These are phyloP conservation scores for Kodamaea suecica DNA, from an alignment of 1,139 yeast genomes.

Conservation along the genomic window DNA sequence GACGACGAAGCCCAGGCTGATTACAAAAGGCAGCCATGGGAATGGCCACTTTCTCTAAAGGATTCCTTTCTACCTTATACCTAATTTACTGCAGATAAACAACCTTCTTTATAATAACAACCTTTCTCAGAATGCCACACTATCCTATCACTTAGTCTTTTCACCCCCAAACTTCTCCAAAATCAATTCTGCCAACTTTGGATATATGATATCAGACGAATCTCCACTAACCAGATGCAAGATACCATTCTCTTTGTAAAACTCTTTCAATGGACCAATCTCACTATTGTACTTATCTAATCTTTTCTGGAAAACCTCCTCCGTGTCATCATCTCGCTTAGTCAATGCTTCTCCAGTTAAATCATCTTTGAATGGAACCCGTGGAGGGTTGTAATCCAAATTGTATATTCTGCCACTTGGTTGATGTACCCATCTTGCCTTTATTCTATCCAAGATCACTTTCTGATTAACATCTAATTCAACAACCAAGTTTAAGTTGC, in stretches of 20 bases:
- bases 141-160: no score
- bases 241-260: conserved; percentile 52
- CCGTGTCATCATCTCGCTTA: conserved; percentile 79
- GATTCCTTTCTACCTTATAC: no score
- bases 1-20: no score
- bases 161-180: conserved; percentile 16
- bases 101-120: no score
- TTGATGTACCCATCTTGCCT: conserved; percentile 79
- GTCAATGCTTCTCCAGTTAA: conserved; percentile 81
- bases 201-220: conserved; percentile 80
- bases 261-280: conserved; percentile 62
- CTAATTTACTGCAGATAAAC: not conserved
- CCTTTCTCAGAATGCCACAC: no score
- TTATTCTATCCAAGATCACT: conserved; percentile 75
- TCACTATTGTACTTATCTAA: conserved; percentile 59
- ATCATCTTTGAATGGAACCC: conserved; percentile 75
- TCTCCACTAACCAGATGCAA: conserved; percentile 64
- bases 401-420: conserved; percentile 87
- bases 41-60: no score
- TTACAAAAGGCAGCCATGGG: no score
- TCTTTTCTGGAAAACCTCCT: conserved; percentile 64
- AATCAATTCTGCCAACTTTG: conserved; percentile 53
- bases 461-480: conserved; percentile 80
- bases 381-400: conserved; percentile 85
- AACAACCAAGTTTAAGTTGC: conserved; percentile 67